These are phyloP conservation scores for Eucalyptus victrix DNA, from an alignment of 345 rosid genomes.

Conservation along the genomic window DNA sequence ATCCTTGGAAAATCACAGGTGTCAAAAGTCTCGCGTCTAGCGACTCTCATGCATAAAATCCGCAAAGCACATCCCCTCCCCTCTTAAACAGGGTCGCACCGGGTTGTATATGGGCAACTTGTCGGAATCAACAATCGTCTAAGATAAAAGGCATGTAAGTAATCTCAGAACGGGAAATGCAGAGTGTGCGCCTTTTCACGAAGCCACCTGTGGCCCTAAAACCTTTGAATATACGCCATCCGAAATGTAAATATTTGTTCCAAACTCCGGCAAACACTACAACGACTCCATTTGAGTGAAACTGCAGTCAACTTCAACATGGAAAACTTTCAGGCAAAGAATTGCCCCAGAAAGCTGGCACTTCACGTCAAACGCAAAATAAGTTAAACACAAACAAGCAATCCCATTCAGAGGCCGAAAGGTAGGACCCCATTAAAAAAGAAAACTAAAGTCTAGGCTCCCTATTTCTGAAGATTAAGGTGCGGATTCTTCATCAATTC, in stretches of 20 bases:
- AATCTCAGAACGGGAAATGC: not conserved
- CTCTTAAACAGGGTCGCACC: not conserved
- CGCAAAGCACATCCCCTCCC: not conserved
- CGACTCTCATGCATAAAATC: not conserved
- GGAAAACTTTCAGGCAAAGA: not conserved
- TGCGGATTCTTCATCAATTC: conserved; percentile 11
- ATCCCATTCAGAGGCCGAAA: not conserved
- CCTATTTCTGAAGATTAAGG: not conserved
- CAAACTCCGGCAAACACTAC: not conserved
- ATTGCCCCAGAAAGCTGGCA: not conserved
- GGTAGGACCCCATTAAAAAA: not conserved
- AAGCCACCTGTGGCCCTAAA: not conserved
- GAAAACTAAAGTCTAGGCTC: not conserved
- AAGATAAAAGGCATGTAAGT: not conserved
- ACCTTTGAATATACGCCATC: not conserved
- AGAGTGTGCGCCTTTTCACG: not conserved
- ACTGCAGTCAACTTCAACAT: not conserved
- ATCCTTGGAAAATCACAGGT: not conserved
- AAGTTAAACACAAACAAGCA: not conserved
- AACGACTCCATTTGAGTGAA: not conserved
- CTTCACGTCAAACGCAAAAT: not conserved
- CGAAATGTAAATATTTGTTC: not conserved
- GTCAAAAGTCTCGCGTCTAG: not conserved
- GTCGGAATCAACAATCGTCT: not conserved
- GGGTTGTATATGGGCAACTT: not conserved